A percentile compares a stretch with the other conserved stretches of the same genome.
phyloP scores from a whole-genome alignment of 768 basidiomycete species.

The Russula sp. region DNA sequence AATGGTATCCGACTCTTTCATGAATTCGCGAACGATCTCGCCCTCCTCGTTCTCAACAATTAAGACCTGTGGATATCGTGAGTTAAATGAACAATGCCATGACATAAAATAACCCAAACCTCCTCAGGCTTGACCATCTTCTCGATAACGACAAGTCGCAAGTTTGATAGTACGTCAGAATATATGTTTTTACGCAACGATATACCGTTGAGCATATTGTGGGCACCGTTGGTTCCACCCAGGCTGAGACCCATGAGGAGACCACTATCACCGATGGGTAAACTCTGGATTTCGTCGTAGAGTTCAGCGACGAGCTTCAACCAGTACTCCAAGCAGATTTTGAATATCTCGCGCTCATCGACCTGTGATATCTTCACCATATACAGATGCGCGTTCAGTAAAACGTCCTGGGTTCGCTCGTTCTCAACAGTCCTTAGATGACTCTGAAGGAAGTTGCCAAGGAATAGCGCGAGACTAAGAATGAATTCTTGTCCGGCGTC shows the following conservation, averaged over 20 bases:
- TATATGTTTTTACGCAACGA: constrained; percentile 91
- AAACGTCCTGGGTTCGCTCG: constrained; percentile 79
- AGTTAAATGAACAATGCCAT: constrained; percentile 8
- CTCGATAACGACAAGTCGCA: constrained; percentile 94
- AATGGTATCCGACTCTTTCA: constrained; percentile 98
- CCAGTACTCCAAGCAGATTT: constrained; percentile 99
- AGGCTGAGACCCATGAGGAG: constrained; percentile 85
- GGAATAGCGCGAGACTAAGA: constrained; percentile 94
- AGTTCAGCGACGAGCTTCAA: constrained; percentile 90
- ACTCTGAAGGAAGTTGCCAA: constrained; percentile 89
- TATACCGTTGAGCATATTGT: constrained; percentile 67
- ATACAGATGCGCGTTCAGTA: constrained; percentile 95
- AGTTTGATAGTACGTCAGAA: constrained; percentile 87
- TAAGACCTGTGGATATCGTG: constrained; percentile 56
- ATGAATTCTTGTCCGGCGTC: constrained; percentile 96
- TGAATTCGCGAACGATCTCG: constrained; percentile 97
- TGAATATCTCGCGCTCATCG: constrained; percentile 98
- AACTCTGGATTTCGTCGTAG: constrained; percentile 92
- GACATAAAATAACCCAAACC: constrained; percentile 38
- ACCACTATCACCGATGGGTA: constrained; percentile 83
- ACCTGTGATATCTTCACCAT: constrained; percentile 98
- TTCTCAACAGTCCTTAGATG: constrained; percentile 95
- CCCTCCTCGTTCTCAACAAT: constrained; percentile 99
- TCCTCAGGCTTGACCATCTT: constrained; percentile 99
- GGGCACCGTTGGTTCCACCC: constrained; percentile 54